Evolutionary conservation across 2,329 filamentous ascomycete genomes (phyloP), one percentile per base, ranked within the genome.

Genomic region (Alternaria novae-zelandiae): DNA sequence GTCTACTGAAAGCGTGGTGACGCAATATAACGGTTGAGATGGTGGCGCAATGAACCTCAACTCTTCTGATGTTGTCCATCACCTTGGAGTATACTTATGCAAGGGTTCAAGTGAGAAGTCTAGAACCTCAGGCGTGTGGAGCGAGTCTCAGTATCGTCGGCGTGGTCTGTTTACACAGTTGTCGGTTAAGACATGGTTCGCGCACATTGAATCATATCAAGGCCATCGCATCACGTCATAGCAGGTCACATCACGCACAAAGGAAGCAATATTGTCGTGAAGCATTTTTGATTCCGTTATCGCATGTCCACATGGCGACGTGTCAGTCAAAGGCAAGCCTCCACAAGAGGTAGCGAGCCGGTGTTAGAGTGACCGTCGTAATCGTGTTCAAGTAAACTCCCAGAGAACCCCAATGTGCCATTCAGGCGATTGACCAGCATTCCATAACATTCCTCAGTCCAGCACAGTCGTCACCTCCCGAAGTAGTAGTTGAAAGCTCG

Each of bases 291-390:
- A 75, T 78, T 73, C 74, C 67, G 66, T 69, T 74, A 68, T 75
- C 68, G 66, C 62, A 74, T 67, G 65, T 78, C 74, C 76, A 79
- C 77, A 77, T 73, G 74, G 76, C 73, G 67, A 77, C 72, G 66
- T 68, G 56, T 70, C 69, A 70, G 70, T 72, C 78, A 80, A 80
- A 80, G 78, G 70, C 72, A 70, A 69, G 71, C 70, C 66, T 64
- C 65, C 70, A 54, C 47, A 63, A 68, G 55, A 43, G 64, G 59
- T 59, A 66, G 68, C 70, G 57, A 68, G 73, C 72, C 78, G 78
- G 78, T 80, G 68, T 80, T 80, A 80, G 78, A 76, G 70, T 66
- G 69, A 70, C 68, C 69, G 72, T 73, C 70, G 68, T 65, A 64
- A 57, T 53, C 63, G 57, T 54, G 64, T 74, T 75, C 73, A 79